Base-by-base conservation (phyloP, 345 rosid species). In the Pistacia atlantica region DNA sequence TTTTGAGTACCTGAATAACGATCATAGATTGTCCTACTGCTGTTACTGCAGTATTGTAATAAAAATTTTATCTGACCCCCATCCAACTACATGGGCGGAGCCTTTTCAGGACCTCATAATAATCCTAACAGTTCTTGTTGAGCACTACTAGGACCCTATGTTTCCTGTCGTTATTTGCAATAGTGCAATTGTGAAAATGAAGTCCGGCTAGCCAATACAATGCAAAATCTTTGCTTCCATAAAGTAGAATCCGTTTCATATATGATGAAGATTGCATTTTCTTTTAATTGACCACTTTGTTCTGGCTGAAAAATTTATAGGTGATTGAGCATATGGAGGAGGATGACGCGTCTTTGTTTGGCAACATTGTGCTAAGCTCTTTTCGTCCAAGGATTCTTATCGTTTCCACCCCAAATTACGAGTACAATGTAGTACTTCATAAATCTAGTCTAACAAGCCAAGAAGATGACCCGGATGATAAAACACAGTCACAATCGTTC, bases 291-390 rank as follows among this genome's bases (percentile, higher is more conserved):
- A 11, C 25, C 3, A 51, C 31, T 9, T 60, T 69, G 55, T 64
- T 8, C 1, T 18, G 45, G 48, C 62, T 75, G 74, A 16, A 42
- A 72, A 69, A 54, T 66, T 80, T 31, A 6, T 69, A 93, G 99
- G 98, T 96, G 11, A 96, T 93, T 76, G 99, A 96, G 84, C 98
- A 93, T 79, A 93, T 96, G 92, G 99, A 96, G 84, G 99, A 96
- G 81, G 95, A 92, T 16, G 87, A 91, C 67, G 97, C 98, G 45
- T 73, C 74, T 76, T 37, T 77, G 56, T 96, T 93, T 64, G 99
- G 98, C 33, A 87, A 87, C 17, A 77, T 81, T 3, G 97, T 90
- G 74, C 85, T 92, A 69, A 81, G 88, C 67, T 85, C 71, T 69
- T 92, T 96, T 25, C 72, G 77, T 8, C 99, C 98, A 0, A 89